A percentile compares a stretch with the other conserved stretches of the same genome.
phyloP scores from a whole-genome alignment of 352 stramenopile genomes.

The Peronospora farinosa region DNA sequence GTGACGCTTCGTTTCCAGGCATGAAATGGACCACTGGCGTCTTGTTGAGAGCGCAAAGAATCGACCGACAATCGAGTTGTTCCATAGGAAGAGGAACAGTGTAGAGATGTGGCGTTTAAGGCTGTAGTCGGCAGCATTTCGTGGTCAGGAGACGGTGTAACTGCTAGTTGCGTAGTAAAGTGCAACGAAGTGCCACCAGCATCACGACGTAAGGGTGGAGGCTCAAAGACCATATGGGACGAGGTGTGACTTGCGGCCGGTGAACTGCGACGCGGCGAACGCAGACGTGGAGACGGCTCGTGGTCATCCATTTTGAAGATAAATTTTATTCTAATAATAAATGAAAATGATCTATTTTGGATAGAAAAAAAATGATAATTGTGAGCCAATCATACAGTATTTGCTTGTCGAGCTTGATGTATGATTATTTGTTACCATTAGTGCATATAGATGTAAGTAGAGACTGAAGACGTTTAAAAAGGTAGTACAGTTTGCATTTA shows the following conservation, averaged over 20 bases:
- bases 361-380: no score
- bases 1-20: slow-evolving; percentile 25
- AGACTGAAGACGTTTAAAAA: slow-evolving; percentile 8
- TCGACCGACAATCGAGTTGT: slow-evolving; percentile 11
- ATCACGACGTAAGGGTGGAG: slow-evolving; percentile 56
- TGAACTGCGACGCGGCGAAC: slow-evolving; percentile 11
- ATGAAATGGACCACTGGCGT: slow-evolving; percentile 11
- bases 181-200: slow-evolving; percentile 43
- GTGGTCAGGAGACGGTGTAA: slow-evolving; percentile 6
- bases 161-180: slow-evolving; percentile 26
- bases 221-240: slow-evolving; percentile 58
- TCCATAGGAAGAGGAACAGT: slow-evolving; percentile 22
- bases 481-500: slow-evolving; percentile 19
- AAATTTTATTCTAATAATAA: no score
- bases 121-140: slow-evolving; percentile 21
- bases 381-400: no score
- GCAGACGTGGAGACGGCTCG: slow-evolving; percentile 15
- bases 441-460: no score
- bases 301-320: slow-evolving; percentile 19
- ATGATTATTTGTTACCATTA: no score
- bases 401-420: no score
- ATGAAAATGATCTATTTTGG: no score
- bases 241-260: slow-evolving; percentile 8
- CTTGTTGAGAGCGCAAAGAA: slow-evolving; percentile 5
- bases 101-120: slow-evolving; percentile 12